These are phyloP conservation scores for Amylocarpus encephaloides DNA, from an alignment of 2,329 filamentous ascomycete species.

Conservation along the genomic window DNA sequence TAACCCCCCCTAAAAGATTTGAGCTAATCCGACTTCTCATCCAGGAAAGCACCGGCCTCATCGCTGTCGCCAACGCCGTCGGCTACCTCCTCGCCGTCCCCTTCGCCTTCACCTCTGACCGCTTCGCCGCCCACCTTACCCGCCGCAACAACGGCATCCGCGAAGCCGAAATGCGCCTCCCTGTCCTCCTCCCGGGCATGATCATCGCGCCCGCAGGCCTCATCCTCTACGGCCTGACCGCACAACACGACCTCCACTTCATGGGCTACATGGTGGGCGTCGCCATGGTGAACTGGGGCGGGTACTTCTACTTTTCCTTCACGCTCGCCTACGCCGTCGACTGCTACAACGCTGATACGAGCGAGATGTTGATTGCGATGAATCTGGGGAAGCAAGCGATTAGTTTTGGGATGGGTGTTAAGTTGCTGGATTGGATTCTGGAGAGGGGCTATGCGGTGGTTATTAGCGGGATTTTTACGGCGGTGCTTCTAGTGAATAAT, in stretches of 20 bases:
- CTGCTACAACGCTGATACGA: conserved; percentile 51
- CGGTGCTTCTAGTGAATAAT: conserved; percentile 44
- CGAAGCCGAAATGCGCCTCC: conserved; percentile 37
- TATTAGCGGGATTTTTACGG: conserved; percentile 45
- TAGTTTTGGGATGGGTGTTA: conserved; percentile 45
- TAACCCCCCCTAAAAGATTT: background rate
- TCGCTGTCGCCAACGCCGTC: conserved; percentile 35
- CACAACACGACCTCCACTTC: conserved; percentile 45
- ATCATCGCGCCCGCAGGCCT: conserved; percentile 50
- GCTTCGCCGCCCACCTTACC: conserved; percentile 34
- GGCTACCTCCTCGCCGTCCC: conserved; percentile 38
- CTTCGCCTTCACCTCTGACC: conserved; percentile 37
- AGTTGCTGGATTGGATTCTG: conserved; percentile 45
- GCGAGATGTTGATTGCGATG: conserved; percentile 56
- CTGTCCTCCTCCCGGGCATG: conserved; percentile 43
- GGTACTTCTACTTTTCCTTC: conserved; percentile 51
- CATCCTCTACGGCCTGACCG: conserved; percentile 51
- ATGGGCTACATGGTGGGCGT: conserved; percentile 46
- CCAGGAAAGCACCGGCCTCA: conserved; percentile 39
- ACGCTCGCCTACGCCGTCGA: conserved; percentile 56
- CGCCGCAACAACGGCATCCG: conserved; percentile 35
- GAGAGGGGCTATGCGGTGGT: conserved; percentile 43
- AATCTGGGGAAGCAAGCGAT: conserved; percentile 52
- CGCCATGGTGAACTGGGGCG: conserved; percentile 42
- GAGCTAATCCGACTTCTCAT: background rate